These are phyloP conservation scores for Cenchrus purpureus DNA, from an alignment of 176 grass and related monocot genomes.

Conservation along the genomic window DNA sequence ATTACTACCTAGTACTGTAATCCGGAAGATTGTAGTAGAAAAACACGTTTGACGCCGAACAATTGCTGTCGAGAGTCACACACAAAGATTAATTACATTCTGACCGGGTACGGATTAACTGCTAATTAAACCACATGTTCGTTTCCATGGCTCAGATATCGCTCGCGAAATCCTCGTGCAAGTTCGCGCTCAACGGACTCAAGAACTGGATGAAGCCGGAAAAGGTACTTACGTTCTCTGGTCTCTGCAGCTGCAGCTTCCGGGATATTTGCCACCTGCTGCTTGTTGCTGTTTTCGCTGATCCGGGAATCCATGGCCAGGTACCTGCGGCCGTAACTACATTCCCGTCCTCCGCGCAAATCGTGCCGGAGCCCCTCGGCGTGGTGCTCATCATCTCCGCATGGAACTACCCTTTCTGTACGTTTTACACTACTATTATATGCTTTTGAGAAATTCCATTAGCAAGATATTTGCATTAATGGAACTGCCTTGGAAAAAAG, in stretches of 20 bases:
- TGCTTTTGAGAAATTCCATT: not conserved
- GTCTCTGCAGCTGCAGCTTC: not conserved
- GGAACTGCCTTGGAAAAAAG: not conserved
- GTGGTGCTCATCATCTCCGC: constrained; percentile 86
- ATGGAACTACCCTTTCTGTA: constrained; percentile 98
- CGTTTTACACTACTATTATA: not conserved
- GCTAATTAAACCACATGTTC: not conserved
- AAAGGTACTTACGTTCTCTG: constrained; percentile 45
- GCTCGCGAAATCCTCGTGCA: constrained; percentile 57
- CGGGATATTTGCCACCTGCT: too few relatives aligned
- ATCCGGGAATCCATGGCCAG: constrained; percentile 37
- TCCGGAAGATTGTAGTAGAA: too few relatives aligned
- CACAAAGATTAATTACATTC: not conserved
- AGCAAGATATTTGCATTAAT: not conserved
- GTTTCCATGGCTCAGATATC: constrained; percentile 62
- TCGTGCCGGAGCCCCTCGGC: constrained; percentile 82
- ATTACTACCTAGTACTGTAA: too few relatives aligned
- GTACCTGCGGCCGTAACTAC: constrained; percentile 63
- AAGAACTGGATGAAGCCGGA: constrained; percentile 94
- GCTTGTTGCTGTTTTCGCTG: not conserved
- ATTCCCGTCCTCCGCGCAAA: constrained; percentile 77
- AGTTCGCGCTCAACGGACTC: constrained; percentile 66
- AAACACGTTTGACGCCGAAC: not conserved
- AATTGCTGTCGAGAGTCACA: not conserved
- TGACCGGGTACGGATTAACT: not conserved